phyloP scores from a whole-genome alignment of 352 stramenopile genomes.

The Phytophthora pluvialis region DNA sequence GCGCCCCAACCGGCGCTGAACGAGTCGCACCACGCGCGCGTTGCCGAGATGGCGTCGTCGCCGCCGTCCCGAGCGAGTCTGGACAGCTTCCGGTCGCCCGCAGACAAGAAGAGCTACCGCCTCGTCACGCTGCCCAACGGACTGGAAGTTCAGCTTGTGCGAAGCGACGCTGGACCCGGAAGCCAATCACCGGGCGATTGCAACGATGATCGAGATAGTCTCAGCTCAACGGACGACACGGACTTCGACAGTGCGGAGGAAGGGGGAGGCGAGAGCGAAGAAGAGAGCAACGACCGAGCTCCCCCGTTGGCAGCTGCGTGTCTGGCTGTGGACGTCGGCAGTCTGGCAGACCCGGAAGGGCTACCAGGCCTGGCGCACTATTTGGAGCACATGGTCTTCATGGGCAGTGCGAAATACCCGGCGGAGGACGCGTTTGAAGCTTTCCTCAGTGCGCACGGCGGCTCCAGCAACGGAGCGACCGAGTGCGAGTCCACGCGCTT shows the following conservation, averaged over 20 bases:
- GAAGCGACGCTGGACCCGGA: conserved; percentile 36
- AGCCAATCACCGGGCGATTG: background rate
- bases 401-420: conserved; percentile 92
- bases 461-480: conserved; percentile 91
- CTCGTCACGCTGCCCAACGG: conserved; percentile 72
- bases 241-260: conserved; percentile 26
- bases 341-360: conserved; percentile 59
- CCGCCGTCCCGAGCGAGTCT: conserved; percentile 32
- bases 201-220: background rate
- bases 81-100: conserved; percentile 58
- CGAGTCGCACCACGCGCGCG: background rate
- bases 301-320: conserved; percentile 53
- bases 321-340: conserved; percentile 64
- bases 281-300: conserved; percentile 13
- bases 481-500: conserved; percentile 92
- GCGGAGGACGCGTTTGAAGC: conserved; percentile 92
- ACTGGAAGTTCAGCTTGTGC: conserved; percentile 67
- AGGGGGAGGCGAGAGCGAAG: conserved; percentile 13
- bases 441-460: conserved; percentile 88
- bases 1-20: background rate
- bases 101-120: conserved; percentile 78
- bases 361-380: conserved; percentile 82
- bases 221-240: conserved; percentile 22
- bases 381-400: conserved; percentile 95
- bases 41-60: conserved; percentile 9